Evolutionary conservation across 2,329 filamentous ascomycete species (phyloP).

Genomic region (Knoxdaviesia capensis): DNA sequence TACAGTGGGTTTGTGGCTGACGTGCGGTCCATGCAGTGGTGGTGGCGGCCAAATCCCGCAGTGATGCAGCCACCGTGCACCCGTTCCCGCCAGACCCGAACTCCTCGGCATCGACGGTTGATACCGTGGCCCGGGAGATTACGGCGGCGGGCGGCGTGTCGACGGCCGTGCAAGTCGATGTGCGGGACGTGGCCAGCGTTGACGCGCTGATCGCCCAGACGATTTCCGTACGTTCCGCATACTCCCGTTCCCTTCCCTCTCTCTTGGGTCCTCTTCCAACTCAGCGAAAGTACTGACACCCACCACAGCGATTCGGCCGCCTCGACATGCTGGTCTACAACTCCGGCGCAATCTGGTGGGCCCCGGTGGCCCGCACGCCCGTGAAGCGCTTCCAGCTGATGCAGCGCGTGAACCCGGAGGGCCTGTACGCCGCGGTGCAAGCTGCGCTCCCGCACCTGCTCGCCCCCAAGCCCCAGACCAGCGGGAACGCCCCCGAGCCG

Average conservation of each 20-base stretch:
- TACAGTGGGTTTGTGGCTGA: neutral
- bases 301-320: conserved; percentile 28
- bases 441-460: conserved; percentile 45
- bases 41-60: conserved; percentile 57
- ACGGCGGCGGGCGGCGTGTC: conserved; percentile 40
- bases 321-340: conserved; percentile 69
- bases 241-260: neutral
- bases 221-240: conserved; percentile 13
- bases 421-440: conserved; percentile 54
- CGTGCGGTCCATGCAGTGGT: conserved; percentile 31
- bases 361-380: conserved; percentile 50
- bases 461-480: neutral
- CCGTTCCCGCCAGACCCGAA: conserved; percentile 63
- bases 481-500: conserved; percentile 23
- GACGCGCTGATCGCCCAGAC: conserved; percentile 37
- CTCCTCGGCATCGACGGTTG: conserved; percentile 55
- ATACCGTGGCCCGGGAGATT: conserved; percentile 61
- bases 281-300: too few species aligned
- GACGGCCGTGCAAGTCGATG: conserved; percentile 48
- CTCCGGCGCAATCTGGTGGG: conserved; percentile 72
- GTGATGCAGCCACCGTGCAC: conserved; percentile 29
- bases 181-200: conserved; percentile 41
- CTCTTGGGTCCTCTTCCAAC: neutral
- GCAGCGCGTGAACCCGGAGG: conserved; percentile 56
- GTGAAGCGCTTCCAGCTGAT: conserved; percentile 60